These are phyloP conservation scores for Macrolepiota dolichaula DNA, from an alignment of 768 basidiomycete species.

Conservation along the genomic window DNA sequence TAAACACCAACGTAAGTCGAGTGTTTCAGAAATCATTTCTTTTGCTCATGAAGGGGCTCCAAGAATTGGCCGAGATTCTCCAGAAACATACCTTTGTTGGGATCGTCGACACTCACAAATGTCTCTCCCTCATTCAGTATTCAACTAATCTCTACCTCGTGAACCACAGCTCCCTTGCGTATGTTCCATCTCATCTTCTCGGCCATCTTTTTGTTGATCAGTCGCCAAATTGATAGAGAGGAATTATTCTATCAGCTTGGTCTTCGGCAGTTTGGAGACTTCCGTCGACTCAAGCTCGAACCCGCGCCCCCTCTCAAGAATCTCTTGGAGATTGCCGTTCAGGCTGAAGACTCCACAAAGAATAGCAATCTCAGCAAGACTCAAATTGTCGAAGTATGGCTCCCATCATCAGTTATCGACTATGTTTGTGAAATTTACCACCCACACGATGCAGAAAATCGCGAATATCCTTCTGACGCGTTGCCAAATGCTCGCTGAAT, in stretches of 20 bases:
- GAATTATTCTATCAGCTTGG: slow-evolving; percentile 95
- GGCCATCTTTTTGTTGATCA: background rate
- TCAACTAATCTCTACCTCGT: slow-evolving; percentile 87
- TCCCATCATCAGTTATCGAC: background rate
- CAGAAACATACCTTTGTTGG: slow-evolving; percentile 91
- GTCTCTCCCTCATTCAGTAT: slow-evolving; percentile 82
- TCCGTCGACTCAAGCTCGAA: slow-evolving; percentile 72
- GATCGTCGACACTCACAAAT: slow-evolving; percentile 72
- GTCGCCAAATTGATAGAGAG: slow-evolving; percentile 48
- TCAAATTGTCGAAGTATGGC: slow-evolving; percentile 67
- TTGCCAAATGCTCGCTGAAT: slow-evolving; percentile 87
- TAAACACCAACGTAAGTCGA: slow-evolving; percentile 64
- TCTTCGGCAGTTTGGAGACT: slow-evolving; percentile 86
- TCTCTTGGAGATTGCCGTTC: slow-evolving; percentile 77
- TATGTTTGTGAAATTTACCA: background rate
- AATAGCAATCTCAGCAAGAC: slow-evolving; percentile 51
- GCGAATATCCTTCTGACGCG: slow-evolving; percentile 52
- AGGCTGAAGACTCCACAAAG: slow-evolving; percentile 58
- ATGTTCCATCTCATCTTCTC: slow-evolving; percentile 26
- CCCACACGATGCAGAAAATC: slow-evolving; percentile 48
- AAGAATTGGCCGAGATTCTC: slow-evolving; percentile 82
- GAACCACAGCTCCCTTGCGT: slow-evolving; percentile 84
- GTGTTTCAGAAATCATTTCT: background rate
- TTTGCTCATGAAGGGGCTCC: background rate
- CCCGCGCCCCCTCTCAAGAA: slow-evolving; percentile 74